These are phyloP conservation scores for Geotrichum reessii DNA, from an alignment of 1,139 yeast species.

Conservation along the genomic window DNA sequence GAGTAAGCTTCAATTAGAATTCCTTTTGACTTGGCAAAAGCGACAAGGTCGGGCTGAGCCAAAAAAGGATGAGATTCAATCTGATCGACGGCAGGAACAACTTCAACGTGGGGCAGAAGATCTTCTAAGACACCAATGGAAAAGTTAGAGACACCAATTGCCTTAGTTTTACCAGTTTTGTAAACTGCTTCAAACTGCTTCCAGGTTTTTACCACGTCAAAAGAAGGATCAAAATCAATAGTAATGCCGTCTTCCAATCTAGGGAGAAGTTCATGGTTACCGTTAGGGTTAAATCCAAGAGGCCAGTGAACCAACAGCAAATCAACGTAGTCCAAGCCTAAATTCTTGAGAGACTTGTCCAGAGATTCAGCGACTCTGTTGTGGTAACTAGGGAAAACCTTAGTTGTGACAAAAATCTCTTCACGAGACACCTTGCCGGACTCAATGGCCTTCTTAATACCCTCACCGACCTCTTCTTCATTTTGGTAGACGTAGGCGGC, in stretches of 20 bases:
- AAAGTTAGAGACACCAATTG: slow-evolving; percentile 79
- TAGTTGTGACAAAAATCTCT: slow-evolving; percentile 72
- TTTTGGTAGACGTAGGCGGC: slow-evolving; percentile 66
- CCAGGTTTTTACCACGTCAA: slow-evolving; percentile 65
- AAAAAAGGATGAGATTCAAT: slow-evolving; percentile 70
- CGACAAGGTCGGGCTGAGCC: slow-evolving; percentile 61
- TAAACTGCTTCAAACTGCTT: slow-evolving; percentile 55
- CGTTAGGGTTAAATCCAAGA: slow-evolving; percentile 45
- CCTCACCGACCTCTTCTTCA: slow-evolving; percentile 60
- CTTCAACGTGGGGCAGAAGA: slow-evolving; percentile 48
- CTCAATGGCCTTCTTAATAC: slow-evolving; percentile 46
- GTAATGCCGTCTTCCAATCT: slow-evolving; percentile 42
- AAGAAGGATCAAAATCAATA: slow-evolving; percentile 42
- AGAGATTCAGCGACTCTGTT: slow-evolving; percentile 55
- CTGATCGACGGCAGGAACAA: slow-evolving; percentile 68
- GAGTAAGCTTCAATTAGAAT: slow-evolving; percentile 70
- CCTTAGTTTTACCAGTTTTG: slow-evolving; percentile 54
- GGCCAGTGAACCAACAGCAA: slow-evolving; percentile 90
- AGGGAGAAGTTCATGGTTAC: slow-evolving; percentile 42
- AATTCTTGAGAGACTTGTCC: slow-evolving; percentile 54
- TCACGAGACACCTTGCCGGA: slow-evolving; percentile 65
- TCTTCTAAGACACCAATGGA: slow-evolving; percentile 49
- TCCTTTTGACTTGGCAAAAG: slow-evolving; percentile 48
- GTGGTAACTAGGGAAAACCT: slow-evolving; percentile 68
- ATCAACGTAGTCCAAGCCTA: slow-evolving; percentile 77